Evolutionary conservation across 768 basidiomycete species (phyloP), one percentile per base, ranked within the genome.

Genomic region (Suillus subluteus): DNA sequence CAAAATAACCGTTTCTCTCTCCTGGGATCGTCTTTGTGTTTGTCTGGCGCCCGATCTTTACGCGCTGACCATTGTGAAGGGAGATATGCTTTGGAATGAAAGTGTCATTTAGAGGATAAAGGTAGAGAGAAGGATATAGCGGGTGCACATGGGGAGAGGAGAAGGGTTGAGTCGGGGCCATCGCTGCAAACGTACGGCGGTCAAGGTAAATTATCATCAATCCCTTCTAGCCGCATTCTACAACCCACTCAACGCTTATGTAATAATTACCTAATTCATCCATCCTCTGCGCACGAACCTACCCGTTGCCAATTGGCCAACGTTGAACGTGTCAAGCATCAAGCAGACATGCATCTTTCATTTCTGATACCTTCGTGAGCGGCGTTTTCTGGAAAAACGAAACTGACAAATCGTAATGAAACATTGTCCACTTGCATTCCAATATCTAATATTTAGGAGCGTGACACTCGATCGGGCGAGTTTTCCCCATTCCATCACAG

Each of bases 1-100:
- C 97, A 76, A 99, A 98, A 82, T 92, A 99, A 12, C 96, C 97
- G 75, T 99, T 98, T 73, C 92, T 84, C 75, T 97, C 95, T 13
- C 87, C 89, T 21, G 97, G 97, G 38, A 94, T 88, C 0, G 96
- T 98, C 84, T 98, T 98, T 65, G 91, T 89, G 78, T 96, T 98
- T 18, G 96, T 99, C 80, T 98, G 96, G 65, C 97, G 82, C 21
- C 97, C 97, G 75, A 99, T 96, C 87, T 95, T 91, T 62, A 91
- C 88, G 74, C 88, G 91, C 76, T 88, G 87, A 65, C 82, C 84
- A 38, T 73, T 69, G 54, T 79, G 76, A 67, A 96, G 87, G n/a
- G 90, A 84, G 70, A 99, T 96, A 77, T 97, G 94, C 81, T 98
- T 98, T 66, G 95, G 94, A 46, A 90, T 84, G 79, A 98, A 98